Base-by-base conservation (phyloP, 1,284 basidiomycete genomes). In the Apiotrichum gamsii region DNA sequence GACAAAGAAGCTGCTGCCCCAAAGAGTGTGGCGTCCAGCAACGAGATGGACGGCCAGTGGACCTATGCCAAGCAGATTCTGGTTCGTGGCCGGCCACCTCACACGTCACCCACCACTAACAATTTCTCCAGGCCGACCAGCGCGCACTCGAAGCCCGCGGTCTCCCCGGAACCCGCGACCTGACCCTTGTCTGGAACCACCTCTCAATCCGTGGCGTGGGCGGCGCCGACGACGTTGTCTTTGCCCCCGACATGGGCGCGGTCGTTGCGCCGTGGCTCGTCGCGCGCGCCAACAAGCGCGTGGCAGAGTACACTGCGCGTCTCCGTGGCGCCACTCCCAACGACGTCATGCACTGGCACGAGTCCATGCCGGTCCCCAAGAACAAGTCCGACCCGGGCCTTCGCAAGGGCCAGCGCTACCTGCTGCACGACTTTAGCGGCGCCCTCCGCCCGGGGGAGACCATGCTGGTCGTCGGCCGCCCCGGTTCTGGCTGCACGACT, bases 401-500 rank as follows among this genome's bases (percentile, higher is more conserved):
- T 28, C 51, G 59, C 18, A 61, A 65, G 43, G 64, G 64, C 20
- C 49, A 70, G 52, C 54, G 64, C 37, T 69, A 63, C 56, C 58
- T 69, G 13, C 29, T 67, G 43, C 60, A 67, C 43, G 63, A 63
- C 34, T 64, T 65, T 41, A 54, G 39, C 11, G 67, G 67, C 33
- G 28, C 61, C 1, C 65, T 71, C 28, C 47, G 51, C 35, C 55
- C 69, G 1, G 69, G 67, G 38, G 69, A 72, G 57, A 70, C 68
- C 65, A 64, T 69, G 58, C 58, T 73, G 33, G 67, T 66, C 32
- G 61, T 73, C 9, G 72, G 66, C 10, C 60, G 73, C 36, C 74
- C 74, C 0, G 74, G 73, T 11, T 58, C 64, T 1, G 75, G 75
- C 21, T 74, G 72, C 58, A 72, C 72, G 11, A 76, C 75, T 0